These are phyloP conservation scores for Ophiocordyceps polyrhachis-furcata DNA, from an alignment of 2,329 filamentous ascomycete genomes.

Conservation along the genomic window DNA sequence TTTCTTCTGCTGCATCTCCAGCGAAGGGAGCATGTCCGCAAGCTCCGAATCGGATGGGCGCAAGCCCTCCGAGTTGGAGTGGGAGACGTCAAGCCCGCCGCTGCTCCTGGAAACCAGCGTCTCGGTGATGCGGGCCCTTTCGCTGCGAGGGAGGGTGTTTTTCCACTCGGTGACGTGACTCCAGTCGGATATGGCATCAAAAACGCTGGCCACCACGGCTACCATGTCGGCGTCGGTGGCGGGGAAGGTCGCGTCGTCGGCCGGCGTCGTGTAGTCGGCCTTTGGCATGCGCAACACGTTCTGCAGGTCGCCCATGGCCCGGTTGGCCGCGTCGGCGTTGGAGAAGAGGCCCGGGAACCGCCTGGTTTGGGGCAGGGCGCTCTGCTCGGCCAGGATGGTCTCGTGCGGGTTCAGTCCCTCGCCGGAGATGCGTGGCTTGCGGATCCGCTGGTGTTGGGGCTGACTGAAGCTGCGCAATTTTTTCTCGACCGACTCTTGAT, in stretches of 20 bases:
- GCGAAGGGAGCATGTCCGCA: conserved; percentile 2
- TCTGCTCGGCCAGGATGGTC: background rate
- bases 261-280: conserved; percentile 5
- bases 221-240: conserved; percentile 1
- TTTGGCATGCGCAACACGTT: background rate
- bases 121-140: conserved; percentile 2
- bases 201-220: conserved; percentile 4
- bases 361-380: background rate
- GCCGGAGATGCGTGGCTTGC: background rate
- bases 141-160: conserved; percentile 3
- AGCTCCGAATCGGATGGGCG: conserved; percentile 3
- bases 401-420: background rate
- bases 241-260: conserved; percentile 5
- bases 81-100: background rate
- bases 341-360: background rate
- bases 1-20: conserved; percentile 6
- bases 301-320: background rate
- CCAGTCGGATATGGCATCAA: conserved; percentile 10
- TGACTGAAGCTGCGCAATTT: background rate
- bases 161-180: conserved; percentile 7
- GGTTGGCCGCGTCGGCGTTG: background rate
- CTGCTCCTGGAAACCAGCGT: background rate
- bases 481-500: background rate
- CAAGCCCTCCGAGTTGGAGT: conserved; percentile 1
- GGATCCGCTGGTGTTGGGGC: background rate